Conservation (phyloP, 2,329 filamentous ascomycete species). For the Aspergillus tubingensis region DNA sequence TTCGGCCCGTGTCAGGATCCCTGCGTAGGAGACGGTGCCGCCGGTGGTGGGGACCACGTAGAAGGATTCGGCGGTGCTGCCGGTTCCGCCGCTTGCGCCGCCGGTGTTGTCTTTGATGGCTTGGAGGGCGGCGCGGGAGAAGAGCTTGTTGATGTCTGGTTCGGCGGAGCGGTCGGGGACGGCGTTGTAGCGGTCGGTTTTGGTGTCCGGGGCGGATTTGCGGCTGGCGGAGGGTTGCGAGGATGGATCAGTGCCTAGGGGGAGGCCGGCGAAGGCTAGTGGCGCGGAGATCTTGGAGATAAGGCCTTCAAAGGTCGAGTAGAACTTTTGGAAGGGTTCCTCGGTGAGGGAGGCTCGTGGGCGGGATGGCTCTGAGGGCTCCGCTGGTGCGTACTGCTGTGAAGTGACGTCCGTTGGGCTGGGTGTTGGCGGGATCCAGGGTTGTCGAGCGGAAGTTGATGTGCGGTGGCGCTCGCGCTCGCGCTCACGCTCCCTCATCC, state of each 20-base stretch:
- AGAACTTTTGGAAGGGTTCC: conserved; percentile 86
- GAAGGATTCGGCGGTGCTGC: conserved; percentile 71
- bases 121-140: conserved; percentile 80
- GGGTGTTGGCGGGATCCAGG: conserved; percentile 37
- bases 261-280: conserved; percentile 88
- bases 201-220: conserved; percentile 39
- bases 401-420: conserved; percentile 38
- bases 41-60: conserved; percentile 93
- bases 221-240: conserved; percentile 24
- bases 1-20: conserved; percentile 66
- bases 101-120: conserved; percentile 64
- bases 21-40: conserved; percentile 89
- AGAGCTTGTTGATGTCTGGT: conserved; percentile 79
- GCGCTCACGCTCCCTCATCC: conserved; percentile 20
- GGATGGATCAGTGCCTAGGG: conserved; percentile 60
- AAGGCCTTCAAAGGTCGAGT: conserved; percentile 84
- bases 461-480: conserved; percentile 23
- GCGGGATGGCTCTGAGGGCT: conserved; percentile 30
- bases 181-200: conserved; percentile 42
- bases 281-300: conserved; percentile 88
- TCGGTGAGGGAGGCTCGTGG: conserved; percentile 49
- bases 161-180: conserved; percentile 52
- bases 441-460: conserved; percentile 28
- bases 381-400: conserved; percentile 34
- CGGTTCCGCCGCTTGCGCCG: conserved; percentile 54